Evolutionary conservation across 2,329 filamentous ascomycete genomes (phyloP), one percentile per base, ranked within the genome.

Genomic region (Pseudogymnoascus pannorum): DNA sequence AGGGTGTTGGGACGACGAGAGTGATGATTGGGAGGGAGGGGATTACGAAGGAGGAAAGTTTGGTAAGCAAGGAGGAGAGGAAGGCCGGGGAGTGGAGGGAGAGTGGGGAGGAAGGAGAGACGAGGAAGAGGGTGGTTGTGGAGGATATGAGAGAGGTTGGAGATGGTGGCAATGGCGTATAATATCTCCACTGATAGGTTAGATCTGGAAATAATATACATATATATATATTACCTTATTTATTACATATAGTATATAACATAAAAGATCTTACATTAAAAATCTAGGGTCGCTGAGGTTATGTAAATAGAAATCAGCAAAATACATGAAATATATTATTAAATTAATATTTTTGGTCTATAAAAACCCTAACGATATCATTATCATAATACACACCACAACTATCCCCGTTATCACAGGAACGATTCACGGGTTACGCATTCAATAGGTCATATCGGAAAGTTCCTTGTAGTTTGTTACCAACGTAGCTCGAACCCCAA

Each of bases 81-180:
- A 26, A 26, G 42, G n/a, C 20, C n/a, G 42, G 18, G 9, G 38
- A 22, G 18, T 14, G 18, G 38, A 22, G 38, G 18, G 16, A 22
- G 18, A 22, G 38, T 20, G 9, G 20, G 12, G 42, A 26, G 20
- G 42, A 14, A n/a, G 42, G 20, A 4, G 42, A 48, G 22, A n/a
- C 20, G 14, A 24, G 5, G 20, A 48, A 48, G 42, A 65, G 38
- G 64, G 67, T 48, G 12, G 22, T 16, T 48, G 22, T 16, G 14
- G 20, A n/a, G 14, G 42, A 48, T 26, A 14, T 26, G 42, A n/a
- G 22, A 9, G 14, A 48, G 22, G 22, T 48, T 26, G 11, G 14
- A 12, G 22, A 26, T 26, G 42, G 14, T 48, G 42, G n/a, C 16
- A 26, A 24, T 26, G 22, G 22, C 5, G 22, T 48, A 48, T 48